These are phyloP conservation scores for Taphrina communis DNA, from an alignment of 1,139 yeast genomes.

Conservation along the genomic window DNA sequence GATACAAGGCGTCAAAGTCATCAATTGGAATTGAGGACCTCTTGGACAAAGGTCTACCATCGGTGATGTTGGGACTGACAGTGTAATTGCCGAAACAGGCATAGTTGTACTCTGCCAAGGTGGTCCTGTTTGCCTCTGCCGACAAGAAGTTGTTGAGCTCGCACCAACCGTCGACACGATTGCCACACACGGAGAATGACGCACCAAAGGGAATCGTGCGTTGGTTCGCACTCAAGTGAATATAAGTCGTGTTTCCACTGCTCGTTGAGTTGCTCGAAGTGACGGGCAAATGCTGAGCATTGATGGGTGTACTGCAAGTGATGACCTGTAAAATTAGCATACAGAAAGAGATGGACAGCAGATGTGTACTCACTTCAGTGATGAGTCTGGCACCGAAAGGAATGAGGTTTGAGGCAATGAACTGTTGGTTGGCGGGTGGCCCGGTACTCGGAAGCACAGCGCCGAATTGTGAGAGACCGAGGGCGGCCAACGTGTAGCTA, in stretches of 20 bases:
- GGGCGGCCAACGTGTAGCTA: constrained; percentile 56
- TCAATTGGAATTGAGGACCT: constrained; percentile 6
- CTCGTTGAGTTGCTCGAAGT: not conserved
- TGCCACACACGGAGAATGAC: constrained; percentile 19
- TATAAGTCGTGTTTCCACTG: constrained; percentile 13
- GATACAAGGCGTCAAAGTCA: not conserved
- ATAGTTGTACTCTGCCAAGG: constrained; percentile 9
- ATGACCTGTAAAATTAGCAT: not conserved
- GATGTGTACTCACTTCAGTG: not conserved
- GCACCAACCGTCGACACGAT: constrained; percentile 26
- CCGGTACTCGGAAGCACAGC: constrained; percentile 9
- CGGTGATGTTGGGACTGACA: constrained; percentile 20
- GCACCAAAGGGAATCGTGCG: constrained; percentile 20
- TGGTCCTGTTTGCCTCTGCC: constrained; percentile 16
- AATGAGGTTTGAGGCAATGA: constrained; percentile 10
- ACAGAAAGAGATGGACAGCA: not conserved
- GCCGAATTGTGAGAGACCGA: constrained; percentile 52
- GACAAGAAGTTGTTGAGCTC: constrained; percentile 24
- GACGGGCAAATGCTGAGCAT: constrained; percentile 17
- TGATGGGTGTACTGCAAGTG: constrained; percentile 17
- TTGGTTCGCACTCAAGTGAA: constrained; percentile 13
- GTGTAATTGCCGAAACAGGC: constrained; percentile 21
- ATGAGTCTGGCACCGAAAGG: constrained; percentile 21
- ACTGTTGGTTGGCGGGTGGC: constrained; percentile 22
- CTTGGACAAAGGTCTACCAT: constrained; percentile 2